Conservation (phyloP, 2,329 filamentous ascomycete genomes). For the Plectosphaerella cucumerina region DNA sequence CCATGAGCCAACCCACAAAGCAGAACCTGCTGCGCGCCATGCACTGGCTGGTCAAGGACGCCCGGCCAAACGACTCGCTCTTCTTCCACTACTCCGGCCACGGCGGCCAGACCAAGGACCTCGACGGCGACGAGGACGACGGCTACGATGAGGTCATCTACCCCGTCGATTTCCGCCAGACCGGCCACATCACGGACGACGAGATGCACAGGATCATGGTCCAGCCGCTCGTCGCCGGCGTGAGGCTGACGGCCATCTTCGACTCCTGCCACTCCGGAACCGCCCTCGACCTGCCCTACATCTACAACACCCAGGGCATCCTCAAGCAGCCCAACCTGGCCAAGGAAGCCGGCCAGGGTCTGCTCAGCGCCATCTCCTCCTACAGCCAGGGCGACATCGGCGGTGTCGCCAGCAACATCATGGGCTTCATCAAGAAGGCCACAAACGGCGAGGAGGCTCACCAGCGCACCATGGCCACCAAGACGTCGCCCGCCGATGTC, state of each 20-base stretch:
- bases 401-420: slow-evolving; percentile 74
- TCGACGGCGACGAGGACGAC: slow-evolving; percentile 76
- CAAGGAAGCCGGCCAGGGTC: slow-evolving; percentile 62
- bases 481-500: slow-evolving; percentile 92
- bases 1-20: slow-evolving; percentile 95
- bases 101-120: slow-evolving; percentile 75
- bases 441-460: slow-evolving; percentile 77
- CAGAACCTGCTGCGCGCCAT: slow-evolving; percentile 92
- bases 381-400: slow-evolving; percentile 70
- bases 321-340: slow-evolving; percentile 66
- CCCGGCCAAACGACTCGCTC: slow-evolving; percentile 84
- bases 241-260: slow-evolving; percentile 59
- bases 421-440: slow-evolving; percentile 86
- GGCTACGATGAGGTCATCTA: slow-evolving; percentile 83
- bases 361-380: slow-evolving; percentile 55
- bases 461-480: slow-evolving; percentile 76
- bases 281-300: slow-evolving; percentile 62
- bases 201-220: slow-evolving; percentile 77
- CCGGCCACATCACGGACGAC: slow-evolving; percentile 79
- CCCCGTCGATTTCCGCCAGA: slow-evolving; percentile 73
- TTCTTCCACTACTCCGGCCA: slow-evolving; percentile 99
- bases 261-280: slow-evolving; percentile 66
- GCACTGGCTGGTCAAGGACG: slow-evolving; percentile 97
- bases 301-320: slow-evolving; percentile 65
- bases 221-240: slow-evolving; percentile 48